phyloP scores from a whole-genome alignment of 1,284 basidiomycete species.

The Omphalotus olearius region DNA sequence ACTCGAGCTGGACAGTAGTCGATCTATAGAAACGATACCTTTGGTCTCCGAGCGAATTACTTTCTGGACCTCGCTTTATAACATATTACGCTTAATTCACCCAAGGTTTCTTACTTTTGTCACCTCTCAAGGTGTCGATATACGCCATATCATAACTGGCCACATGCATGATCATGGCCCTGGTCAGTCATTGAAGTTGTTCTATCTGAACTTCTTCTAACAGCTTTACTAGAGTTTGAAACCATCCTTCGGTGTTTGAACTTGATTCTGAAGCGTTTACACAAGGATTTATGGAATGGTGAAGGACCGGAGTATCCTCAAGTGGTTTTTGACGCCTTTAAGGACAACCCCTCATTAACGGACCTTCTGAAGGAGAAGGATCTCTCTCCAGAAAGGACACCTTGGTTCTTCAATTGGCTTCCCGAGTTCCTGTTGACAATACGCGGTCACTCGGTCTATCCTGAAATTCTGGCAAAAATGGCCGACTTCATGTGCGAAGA shows the following conservation, averaged over 20 bases:
- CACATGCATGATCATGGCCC: constrained; percentile 61
- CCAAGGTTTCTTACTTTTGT: constrained; percentile 35
- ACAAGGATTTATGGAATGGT: constrained; percentile 57
- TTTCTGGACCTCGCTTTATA: constrained; percentile 53
- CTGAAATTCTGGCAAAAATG: constrained; percentile 65
- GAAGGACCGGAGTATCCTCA: constrained; percentile 68
- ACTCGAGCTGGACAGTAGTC: background rate
- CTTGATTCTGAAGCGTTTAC: constrained; percentile 50
- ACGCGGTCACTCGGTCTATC: constrained; percentile 47
- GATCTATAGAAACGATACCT: background rate
- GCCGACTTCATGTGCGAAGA: constrained; percentile 73
- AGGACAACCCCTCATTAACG: constrained; percentile 66
- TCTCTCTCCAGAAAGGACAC: constrained; percentile 28
- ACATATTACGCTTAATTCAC: constrained; percentile 51
- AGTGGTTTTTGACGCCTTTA: constrained; percentile 77
- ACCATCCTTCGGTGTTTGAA: constrained; percentile 59
- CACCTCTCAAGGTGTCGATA: constrained; percentile 32
- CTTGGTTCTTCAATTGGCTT: constrained; percentile 53
- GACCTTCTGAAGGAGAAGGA: constrained; percentile 40
- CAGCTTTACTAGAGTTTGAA: constrained; percentile 50
- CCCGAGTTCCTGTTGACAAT: constrained; percentile 54
- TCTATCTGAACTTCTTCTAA: background rate
- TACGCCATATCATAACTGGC: constrained; percentile 48
- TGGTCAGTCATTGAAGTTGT: constrained; percentile 43
- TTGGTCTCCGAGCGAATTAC: constrained; percentile 17